Evolutionary conservation across 192 early-diverging fungal genomes (phyloP), one percentile per base, ranked within the genome.

Genomic region (Haplosporangium gracile): DNA sequence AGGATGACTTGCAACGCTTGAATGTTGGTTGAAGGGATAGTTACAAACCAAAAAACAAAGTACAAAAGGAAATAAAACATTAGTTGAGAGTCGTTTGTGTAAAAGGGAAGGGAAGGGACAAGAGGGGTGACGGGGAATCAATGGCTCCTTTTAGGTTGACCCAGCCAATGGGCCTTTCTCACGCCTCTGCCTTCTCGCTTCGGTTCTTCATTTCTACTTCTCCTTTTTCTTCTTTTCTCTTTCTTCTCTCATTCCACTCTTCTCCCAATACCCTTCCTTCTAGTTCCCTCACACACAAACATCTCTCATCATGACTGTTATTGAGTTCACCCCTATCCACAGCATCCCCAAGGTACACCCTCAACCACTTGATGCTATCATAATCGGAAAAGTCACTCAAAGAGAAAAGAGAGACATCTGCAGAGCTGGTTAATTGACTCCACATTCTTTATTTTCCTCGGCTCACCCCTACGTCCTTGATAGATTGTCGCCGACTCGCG

Each of bases 291-390:
- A 65, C 26, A 26, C 57, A 10, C 57, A 60, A 24, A 10, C n/a
- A 65, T 29, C 26, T 8, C 32, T 16, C 60, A 79, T 0, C 63
- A 85, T 79, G 77, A 63, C 73, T 34, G 60, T 32, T 29, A 16
- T 79, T 43, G 69, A 71, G 32, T 77, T 72, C 63, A 85, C 83
- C 11, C 83, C 83, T 39, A 42, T 85, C 74, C 45, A 36, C 11
- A 47, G 18, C 24, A 85, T 85, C 70, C 83, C 83, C 11, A 80
- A 85, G 83, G 83, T 85, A 80, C n/a, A 15, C 18, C 29, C 22
- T 69, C 65, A 22, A 4, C 7, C 2, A 24, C 10, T 43, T 11
- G 42, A 11, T 11, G 10, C 42, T 43, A 11, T 43, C 0, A 11
- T 43, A 43, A 4, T 43, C 5, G 10, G 5, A 11, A 11, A 43